A percentile compares a stretch with the other conserved stretches of the same genome.
phyloP scores from a whole-genome alignment of 2,329 filamentous ascomycete genomes.

The Colletotrichum limetticola region DNA sequence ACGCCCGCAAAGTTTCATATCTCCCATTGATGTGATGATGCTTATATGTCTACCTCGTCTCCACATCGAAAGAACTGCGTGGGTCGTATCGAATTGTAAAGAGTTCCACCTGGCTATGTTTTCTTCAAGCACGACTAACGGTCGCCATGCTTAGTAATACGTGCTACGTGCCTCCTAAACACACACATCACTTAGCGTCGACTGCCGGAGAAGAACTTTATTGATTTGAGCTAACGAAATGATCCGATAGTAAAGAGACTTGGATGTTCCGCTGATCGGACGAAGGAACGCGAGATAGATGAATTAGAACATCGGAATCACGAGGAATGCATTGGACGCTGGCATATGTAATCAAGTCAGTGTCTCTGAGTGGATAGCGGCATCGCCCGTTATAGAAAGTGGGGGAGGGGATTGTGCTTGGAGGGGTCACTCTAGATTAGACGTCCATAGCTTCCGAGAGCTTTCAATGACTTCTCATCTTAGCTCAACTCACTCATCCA shows the following conservation, averaged over 20 bases:
- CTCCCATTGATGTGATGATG: constrained; percentile 1
- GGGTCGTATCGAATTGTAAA: background rate
- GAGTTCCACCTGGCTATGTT: background rate
- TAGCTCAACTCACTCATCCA: background rate
- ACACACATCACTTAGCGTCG: background rate
- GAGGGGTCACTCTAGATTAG: constrained; percentile 15
- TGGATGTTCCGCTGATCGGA: background rate
- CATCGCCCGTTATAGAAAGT: constrained; percentile 25
- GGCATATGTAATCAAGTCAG: background rate
- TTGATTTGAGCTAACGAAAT: background rate
- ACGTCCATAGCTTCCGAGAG: constrained; percentile 21
- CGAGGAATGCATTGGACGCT: background rate
- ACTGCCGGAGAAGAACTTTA: background rate
- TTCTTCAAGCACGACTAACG: background rate
- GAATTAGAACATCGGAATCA: background rate
- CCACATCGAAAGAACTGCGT: background rate
- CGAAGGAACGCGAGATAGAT: background rate
- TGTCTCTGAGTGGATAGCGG: background rate
- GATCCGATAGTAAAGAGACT: background rate
- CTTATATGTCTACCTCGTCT: background rate
- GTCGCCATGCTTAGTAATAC: background rate
- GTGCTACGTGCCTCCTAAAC: background rate
- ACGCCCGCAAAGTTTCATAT: background rate
- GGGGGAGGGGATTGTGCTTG: constrained; percentile 10
- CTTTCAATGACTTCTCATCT: constrained; percentile 11